Evolutionary conservation across 2,329 filamentous ascomycete genomes (phyloP).

Genomic region (Metarhizium guizhouense): DNA sequence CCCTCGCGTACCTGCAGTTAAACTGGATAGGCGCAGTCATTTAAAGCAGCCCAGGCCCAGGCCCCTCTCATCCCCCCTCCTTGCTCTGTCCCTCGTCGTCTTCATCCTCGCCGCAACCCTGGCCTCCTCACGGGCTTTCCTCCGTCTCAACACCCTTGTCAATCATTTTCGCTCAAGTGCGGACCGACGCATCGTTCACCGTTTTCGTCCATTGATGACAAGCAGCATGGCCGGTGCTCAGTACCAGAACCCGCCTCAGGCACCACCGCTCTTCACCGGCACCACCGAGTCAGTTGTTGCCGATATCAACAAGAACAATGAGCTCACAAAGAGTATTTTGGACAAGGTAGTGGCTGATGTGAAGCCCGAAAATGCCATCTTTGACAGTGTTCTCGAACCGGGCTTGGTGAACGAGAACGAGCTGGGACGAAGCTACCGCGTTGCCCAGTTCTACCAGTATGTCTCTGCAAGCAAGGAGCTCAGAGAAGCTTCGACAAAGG

Average conservation of each 20-base stretch:
- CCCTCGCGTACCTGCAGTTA: neutral
- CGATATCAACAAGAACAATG: slow-evolving; percentile 59
- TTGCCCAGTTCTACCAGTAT: slow-evolving; percentile 73
- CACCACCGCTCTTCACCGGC: slow-evolving; percentile 68
- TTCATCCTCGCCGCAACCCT: slow-evolving; percentile 56
- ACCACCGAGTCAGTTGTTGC: slow-evolving; percentile 60
- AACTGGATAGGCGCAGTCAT: slow-evolving; percentile 18
- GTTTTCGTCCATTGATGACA: slow-evolving; percentile 28
- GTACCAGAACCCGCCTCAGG: slow-evolving; percentile 67
- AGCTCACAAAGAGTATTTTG: slow-evolving; percentile 51
- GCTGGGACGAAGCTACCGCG: slow-evolving; percentile 49
- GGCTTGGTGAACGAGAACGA: slow-evolving; percentile 66
- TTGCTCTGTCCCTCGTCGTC: slow-evolving; percentile 42
- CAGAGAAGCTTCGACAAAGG: slow-evolving; percentile 67
- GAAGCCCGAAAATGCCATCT: slow-evolving; percentile 41
- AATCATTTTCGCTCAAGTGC: slow-evolving; percentile 40
- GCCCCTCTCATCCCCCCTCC: slow-evolving; percentile 17
- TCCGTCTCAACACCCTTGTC: slow-evolving; percentile 50
- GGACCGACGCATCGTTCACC: slow-evolving; percentile 17
- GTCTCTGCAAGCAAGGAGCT: slow-evolving; percentile 61
- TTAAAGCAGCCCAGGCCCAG: slow-evolving; percentile 8
- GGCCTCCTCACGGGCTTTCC: slow-evolving; percentile 52
- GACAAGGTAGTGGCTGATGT: slow-evolving; percentile 60
- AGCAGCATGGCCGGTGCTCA: slow-evolving; percentile 56
- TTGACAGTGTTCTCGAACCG: slow-evolving; percentile 49